Evolutionary conservation across 2,329 filamentous ascomycete genomes (phyloP).

Genomic region (Ciborinia camelliae): DNA sequence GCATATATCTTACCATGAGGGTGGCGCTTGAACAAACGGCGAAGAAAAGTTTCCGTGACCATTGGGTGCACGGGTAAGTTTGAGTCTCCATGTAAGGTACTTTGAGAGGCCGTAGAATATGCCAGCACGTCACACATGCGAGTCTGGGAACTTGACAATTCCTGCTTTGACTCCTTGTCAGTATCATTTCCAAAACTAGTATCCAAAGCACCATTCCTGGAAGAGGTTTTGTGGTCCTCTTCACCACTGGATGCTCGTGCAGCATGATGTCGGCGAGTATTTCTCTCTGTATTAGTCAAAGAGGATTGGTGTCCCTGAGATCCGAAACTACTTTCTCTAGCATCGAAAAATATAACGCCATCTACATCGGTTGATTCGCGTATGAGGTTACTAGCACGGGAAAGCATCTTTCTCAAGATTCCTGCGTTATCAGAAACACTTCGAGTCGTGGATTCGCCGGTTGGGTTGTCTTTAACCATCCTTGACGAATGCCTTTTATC

Average conservation of each 20-base stretch:
- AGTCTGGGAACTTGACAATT: neutral
- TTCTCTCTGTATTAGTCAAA: too few species aligned
- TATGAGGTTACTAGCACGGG: constrained; percentile 34
- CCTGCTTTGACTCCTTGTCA: neutral
- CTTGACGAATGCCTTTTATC: neutral
- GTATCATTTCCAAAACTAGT: neutral
- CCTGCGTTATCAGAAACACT: constrained; percentile 10
- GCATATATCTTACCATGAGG: constrained; percentile 33
- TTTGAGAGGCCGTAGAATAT: constrained; percentile 27
- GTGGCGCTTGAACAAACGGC: constrained; percentile 24
- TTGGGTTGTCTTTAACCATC: neutral
- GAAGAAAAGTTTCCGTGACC: constrained; percentile 14
- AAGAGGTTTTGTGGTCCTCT: neutral
- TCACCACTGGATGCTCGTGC: constrained; percentile 1
- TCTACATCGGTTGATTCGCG: constrained; percentile 33
- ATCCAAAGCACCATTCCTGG: neutral
- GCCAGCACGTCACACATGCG: constrained; percentile 29
- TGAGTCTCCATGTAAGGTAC: constrained; percentile 7
- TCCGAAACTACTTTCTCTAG: constrained; percentile 18
- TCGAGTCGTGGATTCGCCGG: neutral
- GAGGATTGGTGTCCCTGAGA: neutral
- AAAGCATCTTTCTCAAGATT: constrained; percentile 29
- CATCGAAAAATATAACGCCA: constrained; percentile 34
- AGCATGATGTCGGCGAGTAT: neutral
- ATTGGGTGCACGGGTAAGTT: constrained; percentile 24